phyloP scores from a whole-genome alignment of 2,329 filamentous ascomycete genomes.

The Pseudocercospora macadamiae region DNA sequence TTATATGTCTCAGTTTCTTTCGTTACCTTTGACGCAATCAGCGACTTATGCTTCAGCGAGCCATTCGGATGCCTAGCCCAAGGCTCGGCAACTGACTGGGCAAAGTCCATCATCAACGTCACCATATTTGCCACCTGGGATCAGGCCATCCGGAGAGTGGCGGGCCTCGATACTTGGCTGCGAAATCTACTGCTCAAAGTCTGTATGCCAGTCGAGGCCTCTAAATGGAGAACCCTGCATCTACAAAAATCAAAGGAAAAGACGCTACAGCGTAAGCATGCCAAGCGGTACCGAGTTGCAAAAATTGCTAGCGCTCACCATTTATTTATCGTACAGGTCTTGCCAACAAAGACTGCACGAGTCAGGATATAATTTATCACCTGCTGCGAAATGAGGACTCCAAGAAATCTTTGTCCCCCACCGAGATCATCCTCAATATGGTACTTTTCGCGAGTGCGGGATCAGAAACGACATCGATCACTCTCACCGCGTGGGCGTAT shows the following conservation, averaged over 20 bases:
- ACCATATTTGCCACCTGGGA: constrained; percentile 17
- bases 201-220: constrained; percentile 4
- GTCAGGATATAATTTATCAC: constrained; percentile 14
- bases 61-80: constrained; percentile 11
- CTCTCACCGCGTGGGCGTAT: constrained; percentile 15
- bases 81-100: constrained; percentile 11
- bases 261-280: constrained; percentile 8
- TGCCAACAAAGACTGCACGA: background rate
- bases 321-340: background rate
- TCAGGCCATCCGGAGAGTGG: constrained; percentile 16
- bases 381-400: constrained; percentile 8
- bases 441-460: constrained; percentile 14
- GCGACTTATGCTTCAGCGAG: constrained; percentile 9
- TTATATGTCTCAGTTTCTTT: background rate
- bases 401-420: constrained; percentile 5
- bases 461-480: constrained; percentile 15
- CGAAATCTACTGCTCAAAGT: background rate
- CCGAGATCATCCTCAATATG: constrained; percentile 20
- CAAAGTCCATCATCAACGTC: constrained; percentile 13
- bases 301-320: no score
- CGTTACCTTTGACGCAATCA: constrained; percentile 13
- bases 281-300: background rate
- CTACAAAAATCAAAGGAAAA: constrained; percentile 10
- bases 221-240: constrained; percentile 10
- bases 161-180: constrained; percentile 9